Conservation (phyloP, 805 yeast genomes). For the Saccharomycopsis malanga region DNA sequence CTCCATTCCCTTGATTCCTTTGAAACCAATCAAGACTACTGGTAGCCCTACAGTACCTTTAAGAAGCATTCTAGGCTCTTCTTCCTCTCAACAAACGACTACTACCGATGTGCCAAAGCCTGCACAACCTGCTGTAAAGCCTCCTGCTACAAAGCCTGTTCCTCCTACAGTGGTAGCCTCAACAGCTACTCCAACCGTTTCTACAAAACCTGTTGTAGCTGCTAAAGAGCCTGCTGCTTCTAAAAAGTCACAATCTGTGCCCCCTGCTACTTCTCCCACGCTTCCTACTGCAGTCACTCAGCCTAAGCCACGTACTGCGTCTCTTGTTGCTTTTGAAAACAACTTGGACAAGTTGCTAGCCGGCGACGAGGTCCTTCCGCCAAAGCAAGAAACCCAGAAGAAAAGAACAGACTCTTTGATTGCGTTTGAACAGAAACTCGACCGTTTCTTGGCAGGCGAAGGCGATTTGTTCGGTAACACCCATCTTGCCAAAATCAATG, state of each 20-base stretch:
- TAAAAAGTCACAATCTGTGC: background rate
- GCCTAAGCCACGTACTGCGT: slow-evolving; percentile 15
- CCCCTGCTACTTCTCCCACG: background rate
- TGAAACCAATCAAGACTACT: slow-evolving; percentile 21
- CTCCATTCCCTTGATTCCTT: slow-evolving; percentile 22
- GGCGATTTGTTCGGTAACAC: slow-evolving; percentile 1
- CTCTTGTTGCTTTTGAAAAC: slow-evolving; percentile 17
- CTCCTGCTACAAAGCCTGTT: background rate
- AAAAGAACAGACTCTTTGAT: slow-evolving; percentile 18
- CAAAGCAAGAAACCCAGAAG: slow-evolving; percentile 1
- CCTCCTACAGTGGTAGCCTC: background rate
- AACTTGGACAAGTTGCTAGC: slow-evolving; percentile 17
- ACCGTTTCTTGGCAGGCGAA: slow-evolving; percentile 20
- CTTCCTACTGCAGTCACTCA: background rate
- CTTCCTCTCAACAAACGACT: background rate
- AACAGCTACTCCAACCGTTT: background rate
- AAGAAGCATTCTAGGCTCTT: background rate
- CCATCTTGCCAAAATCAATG: slow-evolving; percentile 2
- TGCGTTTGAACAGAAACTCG: slow-evolving; percentile 20
- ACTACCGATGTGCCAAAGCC: background rate
- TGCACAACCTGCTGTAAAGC: background rate
- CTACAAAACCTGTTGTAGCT: background rate
- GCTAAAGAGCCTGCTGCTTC: background rate
- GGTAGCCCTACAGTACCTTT: slow-evolving; percentile 11
- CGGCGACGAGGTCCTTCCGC: background rate